These are phyloP conservation scores for Crassisporium funariophilum DNA, from an alignment of 768 basidiomycete species.

Conservation along the genomic window DNA sequence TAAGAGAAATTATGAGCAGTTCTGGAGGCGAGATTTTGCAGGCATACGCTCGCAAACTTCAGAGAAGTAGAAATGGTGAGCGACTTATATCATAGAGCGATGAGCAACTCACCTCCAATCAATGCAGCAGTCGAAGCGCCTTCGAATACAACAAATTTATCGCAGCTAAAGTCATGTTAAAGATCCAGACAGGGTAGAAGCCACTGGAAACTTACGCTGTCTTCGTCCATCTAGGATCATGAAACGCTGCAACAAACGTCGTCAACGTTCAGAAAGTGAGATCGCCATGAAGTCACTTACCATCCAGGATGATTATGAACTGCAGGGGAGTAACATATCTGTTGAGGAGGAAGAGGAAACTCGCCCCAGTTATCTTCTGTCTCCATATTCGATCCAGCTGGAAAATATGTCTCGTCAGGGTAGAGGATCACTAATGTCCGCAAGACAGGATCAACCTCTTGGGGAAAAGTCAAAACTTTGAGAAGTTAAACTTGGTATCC, in stretches of 20 bases:
- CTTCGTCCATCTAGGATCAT: constrained; percentile 18
- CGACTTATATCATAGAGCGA: background rate
- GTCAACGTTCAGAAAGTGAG: background rate
- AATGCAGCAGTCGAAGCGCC: constrained; percentile 28
- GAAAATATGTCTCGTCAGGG: background rate
- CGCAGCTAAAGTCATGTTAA: constrained; percentile 18
- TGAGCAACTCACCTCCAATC: constrained; percentile 25
- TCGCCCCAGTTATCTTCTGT: constrained; percentile 22
- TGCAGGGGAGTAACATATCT: constrained; percentile 30
- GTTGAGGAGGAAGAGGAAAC: constrained; percentile 32
- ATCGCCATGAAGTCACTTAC: constrained; percentile 2
- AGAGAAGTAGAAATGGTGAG: background rate
- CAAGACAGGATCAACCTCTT: constrained; percentile 11
- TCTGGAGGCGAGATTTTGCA: background rate
- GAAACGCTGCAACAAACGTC: constrained; percentile 9
- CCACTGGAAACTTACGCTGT: constrained; percentile 3
- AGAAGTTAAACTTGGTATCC: background rate
- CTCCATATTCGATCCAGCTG: constrained; percentile 33
- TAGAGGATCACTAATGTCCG: background rate
- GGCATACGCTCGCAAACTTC: constrained; percentile 25
- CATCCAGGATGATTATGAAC: constrained; percentile 23
- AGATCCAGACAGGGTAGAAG: background rate
- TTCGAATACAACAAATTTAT: constrained; percentile 30
- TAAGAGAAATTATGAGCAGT: background rate
- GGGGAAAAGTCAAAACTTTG: constrained; percentile 11